These are phyloP conservation scores for Dichomitus squalens DNA, from an alignment of 1,284 basidiomycete genomes.

Conservation along the genomic window DNA sequence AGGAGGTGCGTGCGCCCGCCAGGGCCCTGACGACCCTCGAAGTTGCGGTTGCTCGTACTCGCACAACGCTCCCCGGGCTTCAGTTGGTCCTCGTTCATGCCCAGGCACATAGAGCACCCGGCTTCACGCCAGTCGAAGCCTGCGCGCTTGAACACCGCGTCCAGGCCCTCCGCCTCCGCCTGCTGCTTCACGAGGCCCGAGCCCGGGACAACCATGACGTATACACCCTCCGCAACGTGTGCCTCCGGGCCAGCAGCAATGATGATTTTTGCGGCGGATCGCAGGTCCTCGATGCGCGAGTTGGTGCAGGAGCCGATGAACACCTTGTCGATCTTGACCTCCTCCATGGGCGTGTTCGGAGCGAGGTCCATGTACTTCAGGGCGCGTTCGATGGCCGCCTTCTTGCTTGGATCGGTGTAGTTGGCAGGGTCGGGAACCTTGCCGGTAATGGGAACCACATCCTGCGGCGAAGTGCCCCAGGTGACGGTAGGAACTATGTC, in stretches of 20 bases:
- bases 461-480: conserved; percentile 96
- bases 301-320: conserved; percentile 99
- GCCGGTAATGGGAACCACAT: conserved; percentile 88
- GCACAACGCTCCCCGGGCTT: conserved; percentile 91
- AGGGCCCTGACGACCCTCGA: conserved; percentile 91
- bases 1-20: conserved; percentile 93
- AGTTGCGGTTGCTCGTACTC: conserved; percentile 96
- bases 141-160: conserved; percentile 89
- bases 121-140: conserved; percentile 99
- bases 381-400: conserved; percentile 78
- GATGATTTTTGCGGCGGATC: conserved; percentile 86
- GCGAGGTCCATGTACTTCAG: conserved; percentile 92
- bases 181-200: conserved; percentile 95
- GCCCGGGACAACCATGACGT: conserved; percentile 96
- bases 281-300: conserved; percentile 93
- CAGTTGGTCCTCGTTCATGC: conserved; percentile 97
- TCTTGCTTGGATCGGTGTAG: conserved; percentile 69
- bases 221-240: conserved; percentile 79
- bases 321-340: conserved; percentile 88
- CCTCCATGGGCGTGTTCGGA: conserved; percentile 83
- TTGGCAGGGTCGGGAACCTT: conserved; percentile 80
- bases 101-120: conserved; percentile 97
- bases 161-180: conserved; percentile 92
- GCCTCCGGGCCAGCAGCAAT: conserved; percentile 75
- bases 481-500: conserved; percentile 95